phyloP scores from a whole-genome alignment of 2,329 filamentous ascomycete species.

The Pseudogymnoascus sp. region DNA sequence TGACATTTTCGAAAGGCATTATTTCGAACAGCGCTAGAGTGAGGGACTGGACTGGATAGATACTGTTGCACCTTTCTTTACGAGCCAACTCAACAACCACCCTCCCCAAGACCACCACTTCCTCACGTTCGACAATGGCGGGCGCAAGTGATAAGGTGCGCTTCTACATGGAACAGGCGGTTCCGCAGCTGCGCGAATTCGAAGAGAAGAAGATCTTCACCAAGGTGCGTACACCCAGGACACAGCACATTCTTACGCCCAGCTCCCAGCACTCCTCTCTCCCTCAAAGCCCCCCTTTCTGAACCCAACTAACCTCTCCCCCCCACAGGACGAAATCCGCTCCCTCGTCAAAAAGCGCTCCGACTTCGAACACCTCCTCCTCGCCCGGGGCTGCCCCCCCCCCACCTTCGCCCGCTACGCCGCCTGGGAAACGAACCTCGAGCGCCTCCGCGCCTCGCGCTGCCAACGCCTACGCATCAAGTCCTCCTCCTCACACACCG shows the following conservation, averaged over 20 bases:
- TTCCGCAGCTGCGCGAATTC: slow-evolving; percentile 87
- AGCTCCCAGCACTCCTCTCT: slow-evolving; percentile 8
- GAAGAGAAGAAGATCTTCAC: slow-evolving; percentile 88
- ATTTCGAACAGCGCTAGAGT: neutral
- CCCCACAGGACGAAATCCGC: slow-evolving; percentile 71
- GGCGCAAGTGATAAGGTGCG: slow-evolving; percentile 87
- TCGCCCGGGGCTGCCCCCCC: slow-evolving; percentile 69
- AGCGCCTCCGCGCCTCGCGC: slow-evolving; percentile 73
- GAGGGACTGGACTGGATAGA: slow-evolving; percentile 9
- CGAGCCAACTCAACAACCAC: slow-evolving; percentile 6
- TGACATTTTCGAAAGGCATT: neutral
- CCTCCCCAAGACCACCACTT: slow-evolving; percentile 11
- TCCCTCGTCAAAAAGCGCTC: slow-evolving; percentile 85
- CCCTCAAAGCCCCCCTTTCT: neutral
- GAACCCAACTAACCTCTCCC: neutral
- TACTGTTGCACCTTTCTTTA: neutral
- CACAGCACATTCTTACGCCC: neutral
- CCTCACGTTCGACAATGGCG: slow-evolving; percentile 50
- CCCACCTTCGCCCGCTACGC: slow-evolving; percentile 80
- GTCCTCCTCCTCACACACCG: slow-evolving; percentile 55
- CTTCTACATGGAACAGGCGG: slow-evolving; percentile 86
- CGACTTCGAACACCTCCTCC: slow-evolving; percentile 86
- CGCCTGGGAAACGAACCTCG: slow-evolving; percentile 61
- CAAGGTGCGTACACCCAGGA: slow-evolving; percentile 44
- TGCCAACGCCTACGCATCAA: slow-evolving; percentile 74